A percentile compares a stretch with the other conserved stretches of the same genome.
These are phyloP conservation scores for Fistulinella cinereoalba DNA, from an alignment of 1,284 basidiomycete species.

Conservation along the genomic window DNA sequence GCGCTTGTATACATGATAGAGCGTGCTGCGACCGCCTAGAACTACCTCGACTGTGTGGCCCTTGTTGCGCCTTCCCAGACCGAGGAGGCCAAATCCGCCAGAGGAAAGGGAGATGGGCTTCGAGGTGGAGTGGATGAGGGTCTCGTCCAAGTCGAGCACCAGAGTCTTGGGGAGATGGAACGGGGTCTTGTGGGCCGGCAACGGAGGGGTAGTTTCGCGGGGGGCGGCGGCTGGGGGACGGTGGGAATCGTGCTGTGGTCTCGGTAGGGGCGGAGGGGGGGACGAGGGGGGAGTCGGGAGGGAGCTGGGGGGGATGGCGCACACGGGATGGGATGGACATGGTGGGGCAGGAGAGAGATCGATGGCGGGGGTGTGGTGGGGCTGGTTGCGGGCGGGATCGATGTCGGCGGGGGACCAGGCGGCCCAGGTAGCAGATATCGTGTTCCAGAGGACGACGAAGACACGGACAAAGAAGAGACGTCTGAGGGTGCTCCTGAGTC, in stretches of 20 bases:
- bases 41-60: slow-evolving; percentile 96
- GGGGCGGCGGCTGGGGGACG: slow-evolving; percentile 32
- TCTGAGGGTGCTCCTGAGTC: slow-evolving; percentile 37
- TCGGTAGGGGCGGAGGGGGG: slow-evolving; percentile 15
- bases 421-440: slow-evolving; percentile 47
- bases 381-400: slow-evolving; percentile 15
- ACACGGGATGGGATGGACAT: slow-evolving; percentile 29
- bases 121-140: slow-evolving; percentile 95
- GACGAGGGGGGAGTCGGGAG: slow-evolving; percentile 27
- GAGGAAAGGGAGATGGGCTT: slow-evolving; percentile 57
- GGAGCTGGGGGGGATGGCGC: slow-evolving; percentile 6
- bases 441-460: slow-evolving; percentile 50
- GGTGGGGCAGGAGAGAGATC: slow-evolving; percentile 36
- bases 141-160: slow-evolving; percentile 96
- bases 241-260: slow-evolving; percentile 15
- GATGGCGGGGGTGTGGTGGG: slow-evolving; percentile 10
- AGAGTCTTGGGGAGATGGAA: slow-evolving; percentile 88
- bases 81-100: slow-evolving; percentile 60
- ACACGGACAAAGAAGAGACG: slow-evolving; percentile 54
- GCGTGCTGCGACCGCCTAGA: slow-evolving; percentile 81
- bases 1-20: slow-evolving; percentile 98
- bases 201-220: slow-evolving; percentile 48
- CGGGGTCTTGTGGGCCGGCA: slow-evolving; percentile 55
- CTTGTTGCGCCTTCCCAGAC: slow-evolving; percentile 60
- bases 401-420: slow-evolving; percentile 37